Base-by-base conservation (phyloP, 208 protist genomes). In the Trypanosoma brucei region DNA sequence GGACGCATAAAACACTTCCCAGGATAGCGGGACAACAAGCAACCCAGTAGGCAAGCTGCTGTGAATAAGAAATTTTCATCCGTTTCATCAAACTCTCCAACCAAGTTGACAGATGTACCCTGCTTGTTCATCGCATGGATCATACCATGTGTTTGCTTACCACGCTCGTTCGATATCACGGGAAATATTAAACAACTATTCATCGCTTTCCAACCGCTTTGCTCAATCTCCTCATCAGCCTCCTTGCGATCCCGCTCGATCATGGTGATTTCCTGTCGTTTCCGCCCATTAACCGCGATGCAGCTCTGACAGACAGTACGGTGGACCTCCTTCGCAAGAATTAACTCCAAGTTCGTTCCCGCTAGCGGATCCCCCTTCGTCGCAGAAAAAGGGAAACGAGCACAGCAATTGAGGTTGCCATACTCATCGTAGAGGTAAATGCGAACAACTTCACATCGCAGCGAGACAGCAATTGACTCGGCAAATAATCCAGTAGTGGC, bases 71-170 rank as follows among this genome's bases (percentile, higher is more conserved):
- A 40, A 13, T 73, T 63, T 57, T 96, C 90, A 55, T 96, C 90
- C 33, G 83, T 65, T 51, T 72, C 71, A 22, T 67, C 59, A 55
- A 85, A 70, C 4, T 34, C 8, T 4, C 57, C 62, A 6, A 71
- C 54, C 7, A 22, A 52, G 2, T 45, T 48, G 7, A n/a, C 3
- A 31, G 68, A 55, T 33, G 75, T 62, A 51, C 70, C 70, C 45
- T 75, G 63, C 53, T 96, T 96, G 76, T 96, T 96, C 37, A 91
- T 84, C 0, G 86, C 86, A 66, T 96, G 90, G 30, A 96, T 79
- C 85, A 96, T 90, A 11, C 90, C 90, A 54, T 76, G 73, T 3
- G 84, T 63, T 13, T 55, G 65, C 14, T 70, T 65, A 5, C 51
- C 37, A 2, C 75, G 74, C 9, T 68, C 33, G n/a, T 71, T 64